These are phyloP conservation scores for Diutina scorzettiae DNA, from an alignment of 1,139 yeast species.

Conservation along the genomic window DNA sequence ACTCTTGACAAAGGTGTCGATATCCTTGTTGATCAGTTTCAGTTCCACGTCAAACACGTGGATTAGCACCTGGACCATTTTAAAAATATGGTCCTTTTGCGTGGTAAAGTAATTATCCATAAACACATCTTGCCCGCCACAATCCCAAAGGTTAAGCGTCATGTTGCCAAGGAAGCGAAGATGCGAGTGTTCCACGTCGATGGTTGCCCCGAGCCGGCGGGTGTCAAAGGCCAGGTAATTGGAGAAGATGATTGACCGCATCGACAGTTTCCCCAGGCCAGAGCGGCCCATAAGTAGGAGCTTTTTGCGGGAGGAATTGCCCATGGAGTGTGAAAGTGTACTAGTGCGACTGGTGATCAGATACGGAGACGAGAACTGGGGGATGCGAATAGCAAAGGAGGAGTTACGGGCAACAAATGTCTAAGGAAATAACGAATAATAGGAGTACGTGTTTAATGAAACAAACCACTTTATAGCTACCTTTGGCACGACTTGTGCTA, in stretches of 20 bases:
- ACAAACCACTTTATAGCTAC: too few relatives aligned
- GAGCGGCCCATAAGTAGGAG: conserved; percentile 69
- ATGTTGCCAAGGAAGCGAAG: conserved; percentile 84
- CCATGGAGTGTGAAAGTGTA: conserved; percentile 7
- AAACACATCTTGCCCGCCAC: conserved; percentile 96
- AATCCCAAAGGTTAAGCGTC: conserved; percentile 95
- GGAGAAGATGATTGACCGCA: conserved; percentile 91
- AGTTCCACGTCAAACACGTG: conserved; percentile 96
- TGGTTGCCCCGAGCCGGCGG: conserved; percentile 89
- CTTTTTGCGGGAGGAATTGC: conserved; percentile 19
- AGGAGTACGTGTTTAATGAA: too few relatives aligned
- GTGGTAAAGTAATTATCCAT: conserved; percentile 40
- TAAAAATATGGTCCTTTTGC: conserved; percentile 83
- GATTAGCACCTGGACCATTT: conserved; percentile 93
- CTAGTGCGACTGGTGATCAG: too few relatives aligned
- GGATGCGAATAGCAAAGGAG: too few relatives aligned
- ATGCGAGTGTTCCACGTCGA: conserved; percentile 96
- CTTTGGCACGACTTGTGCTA: too few relatives aligned
- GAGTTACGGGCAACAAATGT: too few relatives aligned
- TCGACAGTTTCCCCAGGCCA: conserved; percentile 94
- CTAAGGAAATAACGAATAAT: too few relatives aligned
- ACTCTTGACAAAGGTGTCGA: conserved; percentile 81
- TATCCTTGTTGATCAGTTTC: conserved; percentile 83
- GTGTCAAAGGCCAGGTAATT: conserved; percentile 97
- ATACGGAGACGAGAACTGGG: too few relatives aligned